phyloP scores from a whole-genome alignment of 2,329 filamentous ascomycete genomes.

The Penicillium sp. region DNA sequence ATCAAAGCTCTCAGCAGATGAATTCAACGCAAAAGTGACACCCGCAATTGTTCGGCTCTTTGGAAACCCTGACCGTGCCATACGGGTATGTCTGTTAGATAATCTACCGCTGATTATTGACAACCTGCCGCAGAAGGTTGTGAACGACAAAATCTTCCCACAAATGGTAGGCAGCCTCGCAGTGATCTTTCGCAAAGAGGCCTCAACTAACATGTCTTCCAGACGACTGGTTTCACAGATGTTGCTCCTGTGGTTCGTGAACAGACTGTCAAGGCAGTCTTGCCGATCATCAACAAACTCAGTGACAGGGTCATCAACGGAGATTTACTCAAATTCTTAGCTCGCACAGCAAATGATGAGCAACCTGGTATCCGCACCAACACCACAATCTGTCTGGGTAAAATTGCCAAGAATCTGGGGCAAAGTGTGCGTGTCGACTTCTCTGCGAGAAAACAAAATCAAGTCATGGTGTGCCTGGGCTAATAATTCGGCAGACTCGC shows the following conservation, averaged over 20 bases:
- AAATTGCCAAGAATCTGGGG: constrained; percentile 86
- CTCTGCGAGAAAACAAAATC: background rate
- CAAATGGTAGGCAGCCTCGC: constrained; percentile 60
- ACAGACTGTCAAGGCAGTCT: constrained; percentile 89
- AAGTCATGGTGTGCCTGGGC: constrained; percentile 3
- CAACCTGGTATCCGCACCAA: constrained; percentile 96
- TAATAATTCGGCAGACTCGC: constrained; percentile 53
- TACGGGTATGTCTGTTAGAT: constrained; percentile 85
- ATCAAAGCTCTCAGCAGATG: constrained; percentile 76
- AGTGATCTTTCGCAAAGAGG: no score
- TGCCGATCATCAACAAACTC: constrained; percentile 79
- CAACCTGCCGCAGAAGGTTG: constrained; percentile 74
- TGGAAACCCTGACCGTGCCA: constrained; percentile 81
- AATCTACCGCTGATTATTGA: constrained; percentile 89
- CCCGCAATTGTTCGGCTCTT: constrained; percentile 86
- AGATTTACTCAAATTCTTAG: constrained; percentile 81
- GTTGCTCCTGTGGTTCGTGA: constrained; percentile 85
- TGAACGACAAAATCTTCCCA: constrained; percentile 96
- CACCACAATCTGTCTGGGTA: constrained; percentile 93
- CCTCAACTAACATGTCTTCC: background rate
- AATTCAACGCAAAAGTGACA: constrained; percentile 77
- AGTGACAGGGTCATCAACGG: constrained; percentile 92
- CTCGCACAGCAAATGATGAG: constrained; percentile 95
- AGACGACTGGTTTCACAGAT: constrained; percentile 93
- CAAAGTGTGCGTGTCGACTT: constrained; percentile 41